phyloP scores from a whole-genome alignment of 2,329 filamentous ascomycete genomes.

The Stemphylium beticola region DNA sequence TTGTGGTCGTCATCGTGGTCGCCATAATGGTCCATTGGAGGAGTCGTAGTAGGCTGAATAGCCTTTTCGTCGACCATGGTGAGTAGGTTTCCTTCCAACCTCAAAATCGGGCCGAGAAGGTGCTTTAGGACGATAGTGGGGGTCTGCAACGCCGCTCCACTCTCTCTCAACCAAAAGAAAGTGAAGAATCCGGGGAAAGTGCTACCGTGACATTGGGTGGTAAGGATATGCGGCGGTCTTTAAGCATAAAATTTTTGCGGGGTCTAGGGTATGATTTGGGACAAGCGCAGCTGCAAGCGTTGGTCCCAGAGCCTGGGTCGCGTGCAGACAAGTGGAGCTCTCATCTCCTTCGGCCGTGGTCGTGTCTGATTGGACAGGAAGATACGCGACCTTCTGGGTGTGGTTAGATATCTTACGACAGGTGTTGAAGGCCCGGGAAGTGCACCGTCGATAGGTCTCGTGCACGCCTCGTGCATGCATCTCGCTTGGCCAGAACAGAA shows the following conservation, averaged over 20 bases:
- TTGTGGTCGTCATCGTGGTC: conserved; percentile 30
- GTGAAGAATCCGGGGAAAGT: conserved; percentile 21
- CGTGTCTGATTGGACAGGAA: conserved; percentile 17
- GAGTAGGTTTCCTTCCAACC: neutral
- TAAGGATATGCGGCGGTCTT: conserved; percentile 23
- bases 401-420: conserved; percentile 5
- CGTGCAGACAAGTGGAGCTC: conserved; percentile 27
- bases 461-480: conserved; percentile 4
- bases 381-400: conserved; percentile 20
- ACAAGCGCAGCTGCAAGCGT: conserved; percentile 15
- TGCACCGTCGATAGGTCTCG: conserved; percentile 2
- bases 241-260: conserved; percentile 34
- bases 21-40: conserved; percentile 16
- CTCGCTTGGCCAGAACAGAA: conserved; percentile 5
- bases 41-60: conserved; percentile 23
- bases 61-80: conserved; percentile 30
- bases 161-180: conserved; percentile 6
- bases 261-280: conserved; percentile 15
- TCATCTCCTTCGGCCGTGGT: conserved; percentile 7
- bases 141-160: conserved; percentile 6
- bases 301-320: conserved; percentile 22
- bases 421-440: neutral
- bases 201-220: conserved; percentile 19
- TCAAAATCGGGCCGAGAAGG: conserved; percentile 7
- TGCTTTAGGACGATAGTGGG: conserved; percentile 7